These are phyloP conservation scores for Ophiostoma australiae DNA, from an alignment of 2,329 filamentous ascomycete species.

Conservation along the genomic window DNA sequence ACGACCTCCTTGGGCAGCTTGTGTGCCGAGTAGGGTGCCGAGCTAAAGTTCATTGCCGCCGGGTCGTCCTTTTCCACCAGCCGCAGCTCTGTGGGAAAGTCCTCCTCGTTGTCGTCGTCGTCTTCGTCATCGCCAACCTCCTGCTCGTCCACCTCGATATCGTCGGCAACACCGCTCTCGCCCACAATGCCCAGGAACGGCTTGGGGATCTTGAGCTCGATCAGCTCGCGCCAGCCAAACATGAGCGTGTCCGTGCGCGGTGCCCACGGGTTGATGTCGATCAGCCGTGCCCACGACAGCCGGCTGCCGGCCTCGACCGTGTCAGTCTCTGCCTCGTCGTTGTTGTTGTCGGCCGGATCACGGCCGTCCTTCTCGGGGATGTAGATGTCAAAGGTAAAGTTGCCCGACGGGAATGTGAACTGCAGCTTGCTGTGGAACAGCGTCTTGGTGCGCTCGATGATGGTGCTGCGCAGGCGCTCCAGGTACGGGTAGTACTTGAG, in stretches of 20 bases:
- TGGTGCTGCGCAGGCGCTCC: slow-evolving; percentile 53
- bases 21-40: slow-evolving; percentile 86
- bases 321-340: slow-evolving; percentile 35
- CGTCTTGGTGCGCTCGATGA: slow-evolving; percentile 63
- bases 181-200: slow-evolving; percentile 49
- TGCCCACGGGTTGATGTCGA: slow-evolving; percentile 96
- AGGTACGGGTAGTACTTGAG: slow-evolving; percentile 88
- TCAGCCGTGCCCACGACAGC: slow-evolving; percentile 72
- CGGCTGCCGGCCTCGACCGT: slow-evolving; percentile 44
- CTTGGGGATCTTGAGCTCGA: slow-evolving; percentile 61
- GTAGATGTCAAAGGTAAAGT: slow-evolving; percentile 90
- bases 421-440: slow-evolving; percentile 74
- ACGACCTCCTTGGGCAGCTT: slow-evolving; percentile 94
- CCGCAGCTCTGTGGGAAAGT: slow-evolving; percentile 70
- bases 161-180: slow-evolving; percentile 30
- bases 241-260: slow-evolving; percentile 80
- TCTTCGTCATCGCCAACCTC: slow-evolving; percentile 35
- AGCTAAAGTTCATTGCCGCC: slow-evolving; percentile 74
- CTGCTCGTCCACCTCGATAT: slow-evolving; percentile 33
- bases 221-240: slow-evolving; percentile 84
- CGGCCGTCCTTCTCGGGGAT: slow-evolving; percentile 59
- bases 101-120: slow-evolving; percentile 47
- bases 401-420: slow-evolving; percentile 74
- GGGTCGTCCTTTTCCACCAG: slow-evolving; percentile 80
- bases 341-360: slow-evolving; percentile 37